phyloP scores from a whole-genome alignment of 2,329 filamentous ascomycete genomes.

The Cladorrhinum sp. region DNA sequence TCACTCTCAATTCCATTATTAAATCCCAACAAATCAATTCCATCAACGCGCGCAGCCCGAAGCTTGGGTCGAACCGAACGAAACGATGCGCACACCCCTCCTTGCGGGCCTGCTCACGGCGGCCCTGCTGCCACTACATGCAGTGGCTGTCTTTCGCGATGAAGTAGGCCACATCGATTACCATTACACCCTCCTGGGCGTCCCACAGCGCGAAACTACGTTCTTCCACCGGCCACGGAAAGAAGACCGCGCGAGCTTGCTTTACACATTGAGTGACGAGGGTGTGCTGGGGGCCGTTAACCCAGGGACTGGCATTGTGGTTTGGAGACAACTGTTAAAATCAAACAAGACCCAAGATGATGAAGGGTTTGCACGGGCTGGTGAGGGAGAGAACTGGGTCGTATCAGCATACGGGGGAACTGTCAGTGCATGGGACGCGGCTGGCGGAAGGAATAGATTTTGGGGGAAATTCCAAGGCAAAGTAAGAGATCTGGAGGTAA shows the following conservation, averaged over 20 bases:
- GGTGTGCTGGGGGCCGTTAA: constrained; percentile 84
- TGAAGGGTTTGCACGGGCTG: constrained; percentile 62
- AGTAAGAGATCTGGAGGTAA: constrained; percentile 70
- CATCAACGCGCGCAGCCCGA: background rate
- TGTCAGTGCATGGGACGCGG: constrained; percentile 79
- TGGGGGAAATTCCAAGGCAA: constrained; percentile 56
- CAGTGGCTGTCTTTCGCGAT: constrained; percentile 75
- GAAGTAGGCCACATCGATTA: constrained; percentile 92
- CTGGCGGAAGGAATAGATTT: constrained; percentile 78
- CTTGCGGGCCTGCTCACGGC: constrained; percentile 22
- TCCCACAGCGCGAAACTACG: constrained; percentile 77
- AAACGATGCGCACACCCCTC: constrained; percentile 14
- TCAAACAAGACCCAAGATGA: constrained; percentile 41
- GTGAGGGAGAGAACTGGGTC: constrained; percentile 74
- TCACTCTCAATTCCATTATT: background rate
- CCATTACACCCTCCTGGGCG: constrained; percentile 83
- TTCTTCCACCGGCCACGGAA: constrained; percentile 89
- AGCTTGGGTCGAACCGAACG: background rate
- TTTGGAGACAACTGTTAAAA: constrained; percentile 70
- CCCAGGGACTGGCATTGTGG: constrained; percentile 74
- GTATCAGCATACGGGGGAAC: constrained; percentile 67
- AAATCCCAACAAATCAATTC: no score
- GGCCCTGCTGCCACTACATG: constrained; percentile 38
- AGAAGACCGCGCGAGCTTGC: constrained; percentile 78
- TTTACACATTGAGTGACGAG: constrained; percentile 87